Evolutionary conservation across 2,329 filamentous ascomycete genomes (phyloP).

Genomic region (Talaromyces islandicus): DNA sequence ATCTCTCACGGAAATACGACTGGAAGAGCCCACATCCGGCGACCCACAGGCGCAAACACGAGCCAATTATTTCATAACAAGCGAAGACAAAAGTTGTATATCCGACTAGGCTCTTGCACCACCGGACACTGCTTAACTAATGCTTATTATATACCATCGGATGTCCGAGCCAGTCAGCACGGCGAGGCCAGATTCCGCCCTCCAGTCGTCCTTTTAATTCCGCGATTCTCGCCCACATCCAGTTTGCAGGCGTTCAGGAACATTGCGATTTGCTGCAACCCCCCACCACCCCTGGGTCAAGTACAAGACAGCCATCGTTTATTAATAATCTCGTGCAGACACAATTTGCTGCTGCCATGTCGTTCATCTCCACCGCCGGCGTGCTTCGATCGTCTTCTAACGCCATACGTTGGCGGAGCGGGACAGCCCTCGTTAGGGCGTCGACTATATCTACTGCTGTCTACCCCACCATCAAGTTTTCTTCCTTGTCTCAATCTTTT

Average conservation of each 20-base stretch:
- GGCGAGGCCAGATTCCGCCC: neutral
- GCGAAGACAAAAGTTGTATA: too few relatives aligned
- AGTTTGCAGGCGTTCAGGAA: neutral
- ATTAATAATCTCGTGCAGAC: neutral
- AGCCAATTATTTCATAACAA: neutral
- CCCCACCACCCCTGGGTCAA: neutral
- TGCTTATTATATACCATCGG: neutral
- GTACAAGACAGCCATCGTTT: neutral
- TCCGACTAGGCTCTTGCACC: neutral
- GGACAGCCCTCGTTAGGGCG: neutral
- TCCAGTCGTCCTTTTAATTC: neutral
- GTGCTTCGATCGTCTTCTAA: constrained; percentile 1
- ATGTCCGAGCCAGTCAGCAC: neutral
- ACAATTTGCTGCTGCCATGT: neutral
- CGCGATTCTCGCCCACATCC: neutral
- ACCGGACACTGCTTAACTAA: neutral
- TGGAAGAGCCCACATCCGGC: neutral
- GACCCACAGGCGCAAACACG: neutral
- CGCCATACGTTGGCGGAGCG: neutral
- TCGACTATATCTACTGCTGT: constrained; percentile 2
- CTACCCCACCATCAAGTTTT: neutral
- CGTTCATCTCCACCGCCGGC: neutral
- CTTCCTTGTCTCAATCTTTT: neutral
- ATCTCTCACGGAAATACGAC: neutral
- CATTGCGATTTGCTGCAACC: neutral